phyloP scores from a whole-genome alignment of 192 early-diverging fungal genomes.

The Dissophora globulifera region DNA sequence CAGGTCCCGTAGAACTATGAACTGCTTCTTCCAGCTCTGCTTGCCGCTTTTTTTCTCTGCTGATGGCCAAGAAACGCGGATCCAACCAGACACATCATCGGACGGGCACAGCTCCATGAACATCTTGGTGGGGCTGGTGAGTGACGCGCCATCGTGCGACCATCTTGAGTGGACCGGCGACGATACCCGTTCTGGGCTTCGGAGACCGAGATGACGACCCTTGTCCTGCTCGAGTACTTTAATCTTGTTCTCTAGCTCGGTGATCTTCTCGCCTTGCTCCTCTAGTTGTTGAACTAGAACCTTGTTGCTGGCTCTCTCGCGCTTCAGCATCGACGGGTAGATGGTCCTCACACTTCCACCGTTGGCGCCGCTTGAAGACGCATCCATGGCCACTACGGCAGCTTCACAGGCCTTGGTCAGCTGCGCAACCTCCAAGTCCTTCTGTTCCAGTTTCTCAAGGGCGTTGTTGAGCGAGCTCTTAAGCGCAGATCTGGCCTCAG shows the following conservation, averaged over 20 bases:
- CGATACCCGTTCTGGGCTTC: constrained; percentile 34
- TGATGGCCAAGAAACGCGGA: constrained; percentile 40
- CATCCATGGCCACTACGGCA: constrained; percentile 41
- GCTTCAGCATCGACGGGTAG: constrained; percentile 48
- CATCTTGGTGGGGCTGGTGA: constrained; percentile 37
- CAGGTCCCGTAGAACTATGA: constrained; percentile 36
- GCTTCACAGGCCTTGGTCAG: constrained; percentile 42
- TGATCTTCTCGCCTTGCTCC: constrained; percentile 53
- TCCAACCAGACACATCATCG: constrained; percentile 43
- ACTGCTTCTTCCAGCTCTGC: constrained; percentile 52
- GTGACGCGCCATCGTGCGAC: constrained; percentile 7
- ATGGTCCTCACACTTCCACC: constrained; percentile 41
- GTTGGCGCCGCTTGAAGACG: constrained; percentile 6
- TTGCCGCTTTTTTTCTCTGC: constrained; percentile 31
- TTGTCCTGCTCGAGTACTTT: constrained; percentile 41
- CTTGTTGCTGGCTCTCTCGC: constrained; percentile 50
- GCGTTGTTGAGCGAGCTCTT: constrained; percentile 14
- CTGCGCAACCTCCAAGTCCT: constrained; percentile 27
- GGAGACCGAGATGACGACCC: constrained; percentile 22
- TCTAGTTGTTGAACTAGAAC: constrained; percentile 44
- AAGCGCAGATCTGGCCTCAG: constrained; percentile 7
- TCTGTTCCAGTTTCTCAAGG: constrained; percentile 27
- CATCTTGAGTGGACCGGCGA: constrained; percentile 34
- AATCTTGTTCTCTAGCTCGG: constrained; percentile 41
- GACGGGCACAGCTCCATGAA: constrained; percentile 43